Percentiles rank a stretch among this genome's conserved stretches.
Evolutionary conservation across 2,329 filamentous ascomycete species (phyloP).

Genomic region (Beauveria sp.): DNA sequence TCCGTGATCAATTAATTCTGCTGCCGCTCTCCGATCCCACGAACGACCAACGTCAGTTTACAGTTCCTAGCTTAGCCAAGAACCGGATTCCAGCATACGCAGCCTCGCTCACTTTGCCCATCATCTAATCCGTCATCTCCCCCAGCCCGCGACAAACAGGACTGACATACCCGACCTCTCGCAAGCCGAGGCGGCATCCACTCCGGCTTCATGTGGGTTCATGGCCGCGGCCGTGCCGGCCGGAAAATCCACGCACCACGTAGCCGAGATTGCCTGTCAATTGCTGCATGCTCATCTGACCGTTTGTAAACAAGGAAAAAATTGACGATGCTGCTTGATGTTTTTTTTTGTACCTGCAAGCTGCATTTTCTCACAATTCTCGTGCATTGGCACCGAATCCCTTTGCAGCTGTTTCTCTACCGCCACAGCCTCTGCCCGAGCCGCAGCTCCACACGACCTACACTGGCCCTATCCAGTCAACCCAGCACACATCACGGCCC

Average conservation of each 20-base stretch:
- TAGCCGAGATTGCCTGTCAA: not conserved
- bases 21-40: not conserved
- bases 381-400: not conserved
- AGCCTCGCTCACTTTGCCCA: not conserved
- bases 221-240: not conserved
- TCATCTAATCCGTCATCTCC: not conserved
- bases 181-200: not conserved
- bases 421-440: not conserved
- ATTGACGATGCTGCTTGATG: not conserved
- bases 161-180: not conserved
- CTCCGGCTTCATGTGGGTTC: not conserved
- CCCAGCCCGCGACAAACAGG: not conserved
- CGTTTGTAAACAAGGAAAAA: not conserved
- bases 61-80: not conserved
- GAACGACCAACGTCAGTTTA: not conserved
- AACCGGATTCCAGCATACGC: not conserved
- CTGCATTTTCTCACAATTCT: not conserved
- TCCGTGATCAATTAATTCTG: not conserved
- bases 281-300: not conserved
- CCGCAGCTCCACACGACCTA: not conserved
- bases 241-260: not conserved
- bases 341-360: not conserved
- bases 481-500: not conserved
- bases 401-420: not conserved
- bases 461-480: too few relatives aligned